Conservation (phyloP, 169 alveolate species). For the Sarcocystis neurona region DNA sequence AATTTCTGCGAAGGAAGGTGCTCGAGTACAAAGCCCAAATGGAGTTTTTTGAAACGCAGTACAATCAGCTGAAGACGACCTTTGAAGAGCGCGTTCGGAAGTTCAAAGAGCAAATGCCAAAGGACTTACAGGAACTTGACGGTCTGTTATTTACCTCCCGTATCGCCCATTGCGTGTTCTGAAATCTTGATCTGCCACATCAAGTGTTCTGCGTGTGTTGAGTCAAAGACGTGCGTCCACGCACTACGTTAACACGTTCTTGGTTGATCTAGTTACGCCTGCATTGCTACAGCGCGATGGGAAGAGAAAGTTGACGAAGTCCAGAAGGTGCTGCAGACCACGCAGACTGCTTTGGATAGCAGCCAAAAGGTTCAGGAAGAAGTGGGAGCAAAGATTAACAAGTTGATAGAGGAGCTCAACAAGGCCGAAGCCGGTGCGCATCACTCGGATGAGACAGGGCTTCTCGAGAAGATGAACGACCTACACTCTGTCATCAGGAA, state of each 20-base stretch:
- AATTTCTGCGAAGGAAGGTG: slow-evolving; percentile 10
- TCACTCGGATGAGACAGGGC: not conserved
- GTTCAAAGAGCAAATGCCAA: slow-evolving; percentile 49
- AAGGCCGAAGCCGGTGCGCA: not conserved
- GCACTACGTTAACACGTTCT: not conserved
- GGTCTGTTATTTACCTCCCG: not conserved
- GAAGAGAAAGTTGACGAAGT: slow-evolving; percentile 6
- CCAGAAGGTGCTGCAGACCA: not conserved
- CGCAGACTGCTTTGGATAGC: not conserved
- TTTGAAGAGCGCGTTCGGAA: slow-evolving; percentile 22
- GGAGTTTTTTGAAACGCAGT: slow-evolving; percentile 30
- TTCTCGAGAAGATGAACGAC: slow-evolving; percentile 12
- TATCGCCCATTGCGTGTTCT: not conserved
- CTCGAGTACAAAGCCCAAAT: not conserved
- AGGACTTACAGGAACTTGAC: slow-evolving; percentile 43
- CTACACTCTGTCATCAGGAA: not conserved
- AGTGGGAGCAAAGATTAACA: slow-evolving; percentile 11
- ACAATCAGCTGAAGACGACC: slow-evolving; percentile 4
- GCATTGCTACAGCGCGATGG: slow-evolving; percentile 20
- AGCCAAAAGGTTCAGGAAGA: not conserved
- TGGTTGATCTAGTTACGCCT: not conserved
- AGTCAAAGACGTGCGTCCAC: not conserved
- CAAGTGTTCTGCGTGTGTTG: not conserved
- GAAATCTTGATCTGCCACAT: not conserved
- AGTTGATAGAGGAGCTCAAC: not conserved